These are phyloP conservation scores for Podospora anserina DNA, from an alignment of 495 filamentous ascomycete genomes.

Conservation along the genomic window DNA sequence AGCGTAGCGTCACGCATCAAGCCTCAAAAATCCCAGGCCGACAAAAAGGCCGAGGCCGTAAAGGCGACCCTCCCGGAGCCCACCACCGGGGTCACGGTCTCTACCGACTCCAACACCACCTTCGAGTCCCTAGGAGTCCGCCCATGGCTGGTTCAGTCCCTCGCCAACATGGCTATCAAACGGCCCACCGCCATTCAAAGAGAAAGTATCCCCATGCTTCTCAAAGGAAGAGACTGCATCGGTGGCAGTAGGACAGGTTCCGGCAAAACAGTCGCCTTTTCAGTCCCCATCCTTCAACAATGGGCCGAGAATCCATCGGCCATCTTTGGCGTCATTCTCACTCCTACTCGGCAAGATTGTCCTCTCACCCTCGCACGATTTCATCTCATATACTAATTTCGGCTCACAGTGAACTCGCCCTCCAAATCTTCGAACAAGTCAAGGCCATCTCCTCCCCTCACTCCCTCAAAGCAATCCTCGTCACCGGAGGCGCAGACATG, in stretches of 20 bases:
- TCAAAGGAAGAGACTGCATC: conserved; percentile 89
- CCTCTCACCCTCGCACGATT: neutral
- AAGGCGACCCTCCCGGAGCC: conserved; percentile 13
- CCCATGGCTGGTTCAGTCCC: conserved; percentile 85
- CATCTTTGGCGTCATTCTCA: conserved; percentile 85
- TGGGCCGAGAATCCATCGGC: conserved; percentile 91
- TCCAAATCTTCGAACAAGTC: conserved; percentile 95
- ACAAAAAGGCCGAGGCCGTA: neutral
- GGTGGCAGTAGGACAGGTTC: conserved; percentile 92
- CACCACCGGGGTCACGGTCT: conserved; percentile 32
- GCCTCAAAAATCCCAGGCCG: conserved; percentile 17
- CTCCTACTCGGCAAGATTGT: conserved; percentile 68
- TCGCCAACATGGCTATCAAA: conserved; percentile 82
- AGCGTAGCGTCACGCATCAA: conserved; percentile 51
- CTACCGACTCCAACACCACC: conserved; percentile 53
- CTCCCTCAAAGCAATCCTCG: conserved; percentile 75
- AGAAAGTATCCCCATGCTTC: conserved; percentile 83
- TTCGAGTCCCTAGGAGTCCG: conserved; percentile 73
- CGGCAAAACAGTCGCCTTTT: conserved; percentile 98
- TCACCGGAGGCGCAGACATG: conserved; percentile 93
- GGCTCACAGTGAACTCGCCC: conserved; percentile 69
- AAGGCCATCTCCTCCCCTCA: conserved; percentile 85
- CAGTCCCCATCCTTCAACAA: conserved; percentile 85
- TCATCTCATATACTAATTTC: conserved; percentile 7
- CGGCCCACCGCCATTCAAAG: conserved; percentile 89